phyloP scores from a whole-genome alignment of 306 rosid species.

The Vachellia collinsii region DNA sequence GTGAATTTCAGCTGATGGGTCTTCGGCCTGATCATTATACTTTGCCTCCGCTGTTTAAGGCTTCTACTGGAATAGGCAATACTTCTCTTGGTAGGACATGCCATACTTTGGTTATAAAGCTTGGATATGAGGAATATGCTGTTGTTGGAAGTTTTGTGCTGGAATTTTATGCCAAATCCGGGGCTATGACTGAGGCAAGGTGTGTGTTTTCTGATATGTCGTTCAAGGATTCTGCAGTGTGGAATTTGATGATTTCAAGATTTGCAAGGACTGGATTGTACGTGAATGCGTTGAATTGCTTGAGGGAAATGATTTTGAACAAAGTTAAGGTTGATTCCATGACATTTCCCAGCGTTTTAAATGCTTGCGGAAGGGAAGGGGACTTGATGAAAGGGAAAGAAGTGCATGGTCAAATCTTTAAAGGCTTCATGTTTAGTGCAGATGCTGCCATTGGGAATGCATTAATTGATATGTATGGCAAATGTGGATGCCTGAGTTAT shows the following conservation, averaged over 20 bases:
- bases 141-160: slow-evolving; percentile 58
- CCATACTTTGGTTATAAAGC: slow-evolving; percentile 60
- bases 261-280: slow-evolving; percentile 58
- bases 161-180: slow-evolving; percentile 61
- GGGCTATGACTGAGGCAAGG: slow-evolving; percentile 52
- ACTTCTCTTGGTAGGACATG: slow-evolving; percentile 49
- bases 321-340: slow-evolving; percentile 54
- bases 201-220: slow-evolving; percentile 52
- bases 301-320: slow-evolving; percentile 48
- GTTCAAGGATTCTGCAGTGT: slow-evolving; percentile 47
- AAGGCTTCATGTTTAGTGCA: slow-evolving; percentile 38
- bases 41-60: slow-evolving; percentile 60
- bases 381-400: slow-evolving; percentile 71
- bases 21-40: slow-evolving; percentile 68
- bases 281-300: slow-evolving; percentile 52
- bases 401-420: slow-evolving; percentile 57
- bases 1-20: slow-evolving; percentile 38
- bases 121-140: slow-evolving; percentile 57
- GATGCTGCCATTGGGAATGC: slow-evolving; percentile 66
- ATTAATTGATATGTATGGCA: slow-evolving; percentile 66
- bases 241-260: slow-evolving; percentile 75
- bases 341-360: slow-evolving; percentile 67
- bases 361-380: slow-evolving; percentile 65
- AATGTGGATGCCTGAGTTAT: slow-evolving; percentile 63
- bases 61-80: slow-evolving; percentile 45